Conservation (phyloP, 2,329 filamentous ascomycete genomes). For the Sphaerulina populicola region DNA sequence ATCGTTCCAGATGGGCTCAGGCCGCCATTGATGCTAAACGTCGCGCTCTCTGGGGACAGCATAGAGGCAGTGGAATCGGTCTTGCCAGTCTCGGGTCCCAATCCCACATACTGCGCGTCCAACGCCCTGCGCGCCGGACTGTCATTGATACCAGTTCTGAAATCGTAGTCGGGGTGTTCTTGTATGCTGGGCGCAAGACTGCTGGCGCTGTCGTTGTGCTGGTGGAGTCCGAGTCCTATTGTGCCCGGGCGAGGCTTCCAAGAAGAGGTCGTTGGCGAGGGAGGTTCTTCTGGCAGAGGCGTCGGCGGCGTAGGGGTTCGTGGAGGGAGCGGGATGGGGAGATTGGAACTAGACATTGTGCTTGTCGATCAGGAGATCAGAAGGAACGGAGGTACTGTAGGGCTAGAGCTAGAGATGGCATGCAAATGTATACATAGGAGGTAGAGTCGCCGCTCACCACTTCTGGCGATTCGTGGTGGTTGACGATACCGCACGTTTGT, state of each 20-base stretch:
- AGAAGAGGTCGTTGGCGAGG: constrained; percentile 5
- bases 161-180: constrained; percentile 29
- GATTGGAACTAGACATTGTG: constrained; percentile 49
- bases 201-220: constrained; percentile 24
- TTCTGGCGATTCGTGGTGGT: neutral
- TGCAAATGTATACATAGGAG: neutral
- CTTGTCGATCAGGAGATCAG: neutral
- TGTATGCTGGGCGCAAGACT: constrained; percentile 20
- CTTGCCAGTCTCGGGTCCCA: constrained; percentile 10
- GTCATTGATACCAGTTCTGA: constrained; percentile 25
- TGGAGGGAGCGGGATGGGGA: constrained; percentile 53
- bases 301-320: constrained; percentile 58
- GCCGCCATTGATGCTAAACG: constrained; percentile 20
- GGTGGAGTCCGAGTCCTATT: constrained; percentile 19
- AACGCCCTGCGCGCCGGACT: constrained; percentile 14
- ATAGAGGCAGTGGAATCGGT: constrained; percentile 21
- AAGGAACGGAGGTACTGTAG: too few species aligned
- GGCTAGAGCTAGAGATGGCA: neutral
- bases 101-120: constrained; percentile 6
- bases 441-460: too few species aligned
- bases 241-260: constrained; percentile 8
- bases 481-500: neutral
- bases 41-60: constrained; percentile 28
- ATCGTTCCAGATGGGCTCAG: constrained; percentile 23
- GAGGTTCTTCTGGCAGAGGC: constrained; percentile 34